Evolutionary conservation across 176 grass and related monocot genomes (phyloP), one percentile per base, ranked within the genome.

Genomic region (Oryza officinalis): DNA sequence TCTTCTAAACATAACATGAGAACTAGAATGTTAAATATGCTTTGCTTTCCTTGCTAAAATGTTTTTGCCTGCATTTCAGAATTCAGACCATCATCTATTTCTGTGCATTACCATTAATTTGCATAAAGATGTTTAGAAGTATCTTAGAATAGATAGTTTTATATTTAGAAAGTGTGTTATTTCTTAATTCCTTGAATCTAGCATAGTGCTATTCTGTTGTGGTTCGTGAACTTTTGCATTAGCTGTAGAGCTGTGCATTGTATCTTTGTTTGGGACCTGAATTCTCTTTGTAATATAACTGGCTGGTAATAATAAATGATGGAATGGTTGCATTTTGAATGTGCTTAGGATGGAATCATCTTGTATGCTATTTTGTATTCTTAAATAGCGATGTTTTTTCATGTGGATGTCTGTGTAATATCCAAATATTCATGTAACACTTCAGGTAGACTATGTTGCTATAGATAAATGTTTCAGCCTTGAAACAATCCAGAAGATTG

Each of bases 401-500:
- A 27, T 45, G 3, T 64, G 76, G 10, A 23, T 77, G 43, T 41
- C 20, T 77, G 33, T 18, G 32, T 40, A 35, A 37, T 64, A 60
- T 81, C 13, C 15, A 73, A 40, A 69, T 86, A 41, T 13, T 15
- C n/a, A 27, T 76, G 6, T 46, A 30, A 35, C 38, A 10, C 17
- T 45, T 45, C 2, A 8, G 32, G 32, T 32, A 32, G 4, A 32
- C 32, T 32, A 32, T n/a, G 4, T 32, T 32, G 4, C 4, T 32
- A 45, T 98, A 82, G 32, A 98, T 86, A 92, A 89, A 78, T 98
- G 92, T 85, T 98, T 94, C 80, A 72, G 92, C 72, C 82, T 75
- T 79, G 92, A 94, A 63, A 93, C 95, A 38, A 84, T 93, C 82
- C 90, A 98, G 75, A 92, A 95, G 72, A 98, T 95, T 30, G 75